Evolutionary conservation across 192 early-diverging fungal genomes (phyloP).

Genomic region (Neocallimastix lanati): DNA sequence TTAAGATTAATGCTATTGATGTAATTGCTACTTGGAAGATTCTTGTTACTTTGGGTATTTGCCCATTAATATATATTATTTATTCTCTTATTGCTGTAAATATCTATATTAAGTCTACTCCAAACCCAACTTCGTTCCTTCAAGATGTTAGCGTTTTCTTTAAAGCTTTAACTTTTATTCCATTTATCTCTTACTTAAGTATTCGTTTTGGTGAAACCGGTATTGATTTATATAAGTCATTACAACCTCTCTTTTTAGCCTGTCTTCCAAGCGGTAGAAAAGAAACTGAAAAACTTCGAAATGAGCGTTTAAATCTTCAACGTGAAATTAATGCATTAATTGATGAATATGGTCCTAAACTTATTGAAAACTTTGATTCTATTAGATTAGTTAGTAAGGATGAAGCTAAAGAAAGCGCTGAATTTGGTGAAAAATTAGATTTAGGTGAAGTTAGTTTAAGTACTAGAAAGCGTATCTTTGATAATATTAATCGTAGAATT

Average conservation of each 20-base stretch:
- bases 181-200: slow-evolving; percentile 50
- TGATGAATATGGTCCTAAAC: background rate
- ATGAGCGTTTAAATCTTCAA: background rate
- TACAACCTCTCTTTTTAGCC: slow-evolving; percentile 69
- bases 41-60: slow-evolving; percentile 51
- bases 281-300: background rate
- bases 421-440: background rate
- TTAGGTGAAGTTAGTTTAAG: background rate
- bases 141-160: slow-evolving; percentile 10
- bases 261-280: background rate
- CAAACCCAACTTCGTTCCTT: slow-evolving; percentile 1
- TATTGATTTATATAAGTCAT: slow-evolving; percentile 34
- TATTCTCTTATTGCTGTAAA: slow-evolving; percentile 48
- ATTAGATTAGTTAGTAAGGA: background rate
- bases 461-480: background rate
- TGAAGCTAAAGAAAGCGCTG: background rate
- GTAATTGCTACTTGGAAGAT: slow-evolving; percentile 95
- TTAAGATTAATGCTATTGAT: slow-evolving; percentile 87
- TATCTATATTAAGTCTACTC: background rate
- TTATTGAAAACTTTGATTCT: background rate
- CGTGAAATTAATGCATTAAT: background rate
- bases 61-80: slow-evolving; percentile 50
- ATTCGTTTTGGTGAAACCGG: slow-evolving; percentile 60
- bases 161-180: slow-evolving; percentile 25
- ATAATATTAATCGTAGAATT: background rate